Conservation (phyloP, 164 flowering plant species). For the Buxus sempervirens region DNA sequence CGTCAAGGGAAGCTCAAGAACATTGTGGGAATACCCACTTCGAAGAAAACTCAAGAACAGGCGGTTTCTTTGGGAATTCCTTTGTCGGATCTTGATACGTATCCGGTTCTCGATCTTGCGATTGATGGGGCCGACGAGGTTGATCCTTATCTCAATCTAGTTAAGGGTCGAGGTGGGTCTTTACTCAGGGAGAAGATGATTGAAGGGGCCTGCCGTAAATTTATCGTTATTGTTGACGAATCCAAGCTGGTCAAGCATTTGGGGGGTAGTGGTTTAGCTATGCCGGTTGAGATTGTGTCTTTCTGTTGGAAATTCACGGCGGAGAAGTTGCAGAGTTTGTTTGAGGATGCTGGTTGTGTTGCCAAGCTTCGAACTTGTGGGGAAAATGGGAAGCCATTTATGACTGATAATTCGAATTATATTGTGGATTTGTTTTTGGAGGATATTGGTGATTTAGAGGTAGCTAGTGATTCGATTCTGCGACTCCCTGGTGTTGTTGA, state of each 20-base stretch:
- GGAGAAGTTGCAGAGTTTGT: conserved; percentile 44
- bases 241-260: conserved; percentile 57
- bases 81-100: conserved; percentile 65
- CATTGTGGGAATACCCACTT: conserved; percentile 84
- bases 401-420: conserved; percentile 79
- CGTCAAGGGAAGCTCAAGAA: conserved; percentile 56
- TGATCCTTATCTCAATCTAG: conserved; percentile 68
- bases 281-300: conserved; percentile 86
- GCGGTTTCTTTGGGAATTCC: conserved; percentile 75
- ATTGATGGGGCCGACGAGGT: conserved; percentile 98
- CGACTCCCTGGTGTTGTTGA: conserved; percentile 83
- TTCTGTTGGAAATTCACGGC: conserved; percentile 79
- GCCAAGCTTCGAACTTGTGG: conserved; percentile 52
- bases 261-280: conserved; percentile 75
- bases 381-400: conserved; percentile 42
- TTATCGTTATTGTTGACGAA: conserved; percentile 79
- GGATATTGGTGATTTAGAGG: conserved; percentile 67
- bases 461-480: conserved; percentile 66
- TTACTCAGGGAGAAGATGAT: conserved; percentile 87
- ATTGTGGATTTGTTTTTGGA: conserved; percentile 83
- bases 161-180: conserved; percentile 93
- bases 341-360: conserved; percentile 59
- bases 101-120: conserved; percentile 73
- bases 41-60: conserved; percentile 68
- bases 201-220: conserved; percentile 61